Base-by-base conservation (phyloP, 2,329 filamentous ascomycete species). In the Monilinia fructicola region DNA sequence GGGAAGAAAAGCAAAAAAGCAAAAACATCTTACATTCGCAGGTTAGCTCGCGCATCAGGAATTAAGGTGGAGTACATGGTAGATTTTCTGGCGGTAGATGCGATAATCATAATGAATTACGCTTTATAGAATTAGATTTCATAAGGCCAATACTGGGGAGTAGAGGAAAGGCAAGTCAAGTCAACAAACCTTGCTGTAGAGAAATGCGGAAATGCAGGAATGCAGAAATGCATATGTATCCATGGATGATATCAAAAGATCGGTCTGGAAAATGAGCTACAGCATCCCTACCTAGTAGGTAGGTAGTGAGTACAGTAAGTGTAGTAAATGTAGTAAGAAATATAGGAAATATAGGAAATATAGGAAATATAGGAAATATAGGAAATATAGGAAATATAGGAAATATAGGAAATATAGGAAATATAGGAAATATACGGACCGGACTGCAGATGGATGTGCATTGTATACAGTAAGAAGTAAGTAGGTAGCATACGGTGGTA, bases 51-150 rank as follows among this genome's bases (percentile, higher is more conserved):
- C n/a, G 7, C 44, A 31, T 12, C 46, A 18, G 42, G 46, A 59
- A 18, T 26, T 35, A n/a, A 59, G 18, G 7, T 48, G 42, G 42
- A 35, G 28, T 21, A n/a, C 21, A 23, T 38, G 18, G 23, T 42
- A 16, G 12, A 16, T 40, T 59, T 48, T 18, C 23, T 28, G 42
- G 56, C 56, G 56, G 56, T 60, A 60, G 56, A 48, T 23, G 56
- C 56, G 56, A 60, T 48, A 60, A 60, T 46, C 40, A 48, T 35
- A 35, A 48, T 59, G 56, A 59, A 59, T 59, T 35, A 16, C 55
- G 18, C 21, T 59, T 46, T 23, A 11, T 48, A 46, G 55, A n/a
- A n/a, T 11, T 18, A 59, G 40, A 44, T 23, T 31, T 31, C 10
- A 35, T 35, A 46, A 42, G 56, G 18, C 6, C 21, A 44, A 31